These are phyloP conservation scores for Nymphaea thermarum DNA, from an alignment of 164 flowering plant species.

Conservation along the genomic window DNA sequence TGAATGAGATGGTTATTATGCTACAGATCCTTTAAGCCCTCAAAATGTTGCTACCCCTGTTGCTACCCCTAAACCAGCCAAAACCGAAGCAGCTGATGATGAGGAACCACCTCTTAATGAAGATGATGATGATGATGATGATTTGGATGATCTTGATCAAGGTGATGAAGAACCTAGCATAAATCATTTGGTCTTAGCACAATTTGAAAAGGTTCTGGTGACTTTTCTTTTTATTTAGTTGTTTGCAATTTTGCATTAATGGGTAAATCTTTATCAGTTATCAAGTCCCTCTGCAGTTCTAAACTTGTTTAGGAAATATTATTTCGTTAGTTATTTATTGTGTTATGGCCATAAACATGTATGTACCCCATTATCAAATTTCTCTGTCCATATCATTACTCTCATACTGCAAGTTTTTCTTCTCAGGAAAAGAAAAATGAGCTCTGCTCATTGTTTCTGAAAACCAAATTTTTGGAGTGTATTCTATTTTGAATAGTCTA, in stretches of 20 bases:
- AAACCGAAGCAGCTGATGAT: slow-evolving; percentile 55
- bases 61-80: slow-evolving; percentile 18
- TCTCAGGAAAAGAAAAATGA: neutral
- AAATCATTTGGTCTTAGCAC: slow-evolving; percentile 80
- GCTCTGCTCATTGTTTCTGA: neutral
- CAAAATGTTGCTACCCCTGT: slow-evolving; percentile 29
- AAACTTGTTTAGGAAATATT: no score
- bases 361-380: no score
- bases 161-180: slow-evolving; percentile 78
- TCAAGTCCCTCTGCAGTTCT: no score
- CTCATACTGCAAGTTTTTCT: no score
- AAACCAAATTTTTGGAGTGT: neutral
- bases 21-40: slow-evolving; percentile 51
- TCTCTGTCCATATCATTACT: no score
- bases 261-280: no score
- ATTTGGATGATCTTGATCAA: slow-evolving; percentile 70
- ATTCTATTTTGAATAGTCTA: neutral
- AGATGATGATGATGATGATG: slow-evolving; percentile 74
- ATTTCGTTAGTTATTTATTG: no score
- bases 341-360: no score
- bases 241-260: no score
- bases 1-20: neutral
- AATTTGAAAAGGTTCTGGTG: slow-evolving; percentile 79
- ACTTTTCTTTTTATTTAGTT: no score
- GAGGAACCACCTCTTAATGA: slow-evolving; percentile 43